phyloP scores from a whole-genome alignment of 2,329 filamentous ascomycete genomes.

The Talaromyces islandicus region DNA sequence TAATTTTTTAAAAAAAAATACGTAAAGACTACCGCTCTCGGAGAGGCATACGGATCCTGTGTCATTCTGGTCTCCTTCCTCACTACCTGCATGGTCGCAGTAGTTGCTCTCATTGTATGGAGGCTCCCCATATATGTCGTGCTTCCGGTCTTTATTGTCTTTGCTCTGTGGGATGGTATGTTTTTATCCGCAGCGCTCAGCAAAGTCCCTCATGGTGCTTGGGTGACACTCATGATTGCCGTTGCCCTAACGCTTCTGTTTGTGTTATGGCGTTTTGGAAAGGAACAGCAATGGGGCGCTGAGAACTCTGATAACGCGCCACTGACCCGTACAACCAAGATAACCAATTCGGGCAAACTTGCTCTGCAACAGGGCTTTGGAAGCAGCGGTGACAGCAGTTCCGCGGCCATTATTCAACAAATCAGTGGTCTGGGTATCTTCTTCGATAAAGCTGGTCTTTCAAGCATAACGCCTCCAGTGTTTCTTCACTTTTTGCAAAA shows the following conservation, averaged over 20 bases:
- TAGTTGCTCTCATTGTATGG: constrained; percentile 70
- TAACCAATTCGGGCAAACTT: too few relatives aligned
- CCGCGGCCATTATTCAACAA: constrained; percentile 35
- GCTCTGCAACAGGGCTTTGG: too few relatives aligned
- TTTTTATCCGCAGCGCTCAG: constrained; percentile 64
- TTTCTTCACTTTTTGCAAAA: too few relatives aligned
- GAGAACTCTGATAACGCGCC: constrained; percentile 56
- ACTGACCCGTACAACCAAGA: constrained; percentile 19
- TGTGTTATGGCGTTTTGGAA: constrained; percentile 71
- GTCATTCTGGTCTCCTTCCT: constrained; percentile 77
- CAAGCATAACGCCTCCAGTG: too few relatives aligned
- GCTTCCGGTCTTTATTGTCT: constrained; percentile 55
- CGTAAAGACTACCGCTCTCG: constrained; percentile 48
- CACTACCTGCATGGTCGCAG: constrained; percentile 66
- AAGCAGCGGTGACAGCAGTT: constrained; percentile 16
- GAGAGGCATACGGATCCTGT: constrained; percentile 72
- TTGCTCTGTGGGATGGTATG: constrained; percentile 61
- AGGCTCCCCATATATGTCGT: constrained; percentile 56
- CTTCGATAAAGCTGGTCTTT: constrained; percentile 65
- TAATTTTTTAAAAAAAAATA: too few relatives aligned
- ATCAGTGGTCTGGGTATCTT: constrained; percentile 63
- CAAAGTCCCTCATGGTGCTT: constrained; percentile 70
- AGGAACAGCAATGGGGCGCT: constrained; percentile 69
- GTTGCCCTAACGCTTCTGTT: constrained; percentile 54
- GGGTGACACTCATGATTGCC: constrained; percentile 67